Conservation (phyloP, 352 stramenopile genomes). For the Phytophthora idaei region DNA sequence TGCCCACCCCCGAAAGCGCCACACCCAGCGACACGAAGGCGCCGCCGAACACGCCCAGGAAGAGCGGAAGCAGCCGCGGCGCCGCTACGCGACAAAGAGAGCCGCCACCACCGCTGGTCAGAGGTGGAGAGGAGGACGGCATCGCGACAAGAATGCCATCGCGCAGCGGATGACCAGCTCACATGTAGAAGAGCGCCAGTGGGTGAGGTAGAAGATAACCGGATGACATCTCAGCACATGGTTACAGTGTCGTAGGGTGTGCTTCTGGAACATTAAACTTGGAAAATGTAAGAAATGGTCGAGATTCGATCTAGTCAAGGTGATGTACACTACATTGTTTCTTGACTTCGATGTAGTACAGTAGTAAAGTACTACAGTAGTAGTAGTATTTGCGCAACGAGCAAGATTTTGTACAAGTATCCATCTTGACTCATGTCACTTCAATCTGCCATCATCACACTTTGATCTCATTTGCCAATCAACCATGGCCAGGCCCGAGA, state of each 20-base stretch:
- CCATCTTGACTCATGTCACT: constrained; percentile 15
- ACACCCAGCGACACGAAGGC: constrained; percentile 40
- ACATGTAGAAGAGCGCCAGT: constrained; percentile 28
- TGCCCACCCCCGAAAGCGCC: constrained; percentile 40
- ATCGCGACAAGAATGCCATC: constrained; percentile 29
- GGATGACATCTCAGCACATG: constrained; percentile 1
- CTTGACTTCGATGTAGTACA: too few species aligned
- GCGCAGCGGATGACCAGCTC: constrained; percentile 18
- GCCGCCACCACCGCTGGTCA: constrained; percentile 1
- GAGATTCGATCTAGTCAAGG: constrained; percentile 4
- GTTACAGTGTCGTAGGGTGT: constrained; percentile 2
- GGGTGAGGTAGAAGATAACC: constrained; percentile 17
- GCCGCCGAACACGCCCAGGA: constrained; percentile 27
- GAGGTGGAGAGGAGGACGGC: constrained; percentile 11
- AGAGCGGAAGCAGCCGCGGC: constrained; percentile 30
- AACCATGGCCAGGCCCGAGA: constrained; percentile 12
- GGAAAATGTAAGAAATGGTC: not conserved
- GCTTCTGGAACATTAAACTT: constrained; percentile 2
- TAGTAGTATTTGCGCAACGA: too few species aligned
- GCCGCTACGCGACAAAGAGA: constrained; percentile 14
- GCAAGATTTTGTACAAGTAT: too few species aligned
- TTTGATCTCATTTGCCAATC: constrained; percentile 16
- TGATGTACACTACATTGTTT: not conserved
- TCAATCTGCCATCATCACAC: constrained; percentile 19
- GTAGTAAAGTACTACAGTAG: too few species aligned